These are phyloP conservation scores for Coniochaeta sp. DNA, from an alignment of 2,329 filamentous ascomycete genomes.

Conservation along the genomic window DNA sequence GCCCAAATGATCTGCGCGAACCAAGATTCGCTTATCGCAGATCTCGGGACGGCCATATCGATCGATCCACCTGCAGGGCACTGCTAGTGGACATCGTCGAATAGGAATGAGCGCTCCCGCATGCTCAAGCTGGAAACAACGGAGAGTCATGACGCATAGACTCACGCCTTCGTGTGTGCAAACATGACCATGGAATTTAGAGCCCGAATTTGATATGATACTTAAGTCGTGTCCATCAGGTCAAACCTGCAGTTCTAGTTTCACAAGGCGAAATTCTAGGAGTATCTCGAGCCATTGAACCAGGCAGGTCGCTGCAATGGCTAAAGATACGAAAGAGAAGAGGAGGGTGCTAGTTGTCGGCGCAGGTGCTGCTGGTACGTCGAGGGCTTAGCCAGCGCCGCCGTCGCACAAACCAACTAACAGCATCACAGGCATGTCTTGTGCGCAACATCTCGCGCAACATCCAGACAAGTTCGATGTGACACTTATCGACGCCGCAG, in stretches of 20 bases:
- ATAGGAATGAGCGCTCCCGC: background rate
- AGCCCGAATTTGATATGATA: no score
- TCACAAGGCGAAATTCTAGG: background rate
- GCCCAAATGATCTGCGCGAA: background rate
- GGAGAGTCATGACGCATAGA: slow-evolving; percentile 2
- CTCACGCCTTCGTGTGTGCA: background rate
- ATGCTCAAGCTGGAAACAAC: background rate
- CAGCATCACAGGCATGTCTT: slow-evolving; percentile 35
- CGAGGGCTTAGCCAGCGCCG: background rate
- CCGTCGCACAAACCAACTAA: background rate
- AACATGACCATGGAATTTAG: background rate
- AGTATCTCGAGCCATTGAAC: background rate
- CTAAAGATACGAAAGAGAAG: background rate
- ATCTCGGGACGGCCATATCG: background rate
- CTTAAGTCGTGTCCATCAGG: background rate
- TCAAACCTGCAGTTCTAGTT: background rate
- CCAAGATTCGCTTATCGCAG: slow-evolving; percentile 1
- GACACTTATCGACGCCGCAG: slow-evolving; percentile 46
- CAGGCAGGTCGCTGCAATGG: slow-evolving; percentile 4
- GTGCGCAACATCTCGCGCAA: slow-evolving; percentile 50
- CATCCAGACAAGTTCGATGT: slow-evolving; percentile 53
- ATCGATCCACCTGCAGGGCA: background rate
- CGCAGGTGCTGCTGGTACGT: slow-evolving; percentile 30
- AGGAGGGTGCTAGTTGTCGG: slow-evolving; percentile 32
- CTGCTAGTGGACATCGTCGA: background rate